phyloP scores from a whole-genome alignment of 768 basidiomycete species.

The Phylloporus sp. region DNA sequence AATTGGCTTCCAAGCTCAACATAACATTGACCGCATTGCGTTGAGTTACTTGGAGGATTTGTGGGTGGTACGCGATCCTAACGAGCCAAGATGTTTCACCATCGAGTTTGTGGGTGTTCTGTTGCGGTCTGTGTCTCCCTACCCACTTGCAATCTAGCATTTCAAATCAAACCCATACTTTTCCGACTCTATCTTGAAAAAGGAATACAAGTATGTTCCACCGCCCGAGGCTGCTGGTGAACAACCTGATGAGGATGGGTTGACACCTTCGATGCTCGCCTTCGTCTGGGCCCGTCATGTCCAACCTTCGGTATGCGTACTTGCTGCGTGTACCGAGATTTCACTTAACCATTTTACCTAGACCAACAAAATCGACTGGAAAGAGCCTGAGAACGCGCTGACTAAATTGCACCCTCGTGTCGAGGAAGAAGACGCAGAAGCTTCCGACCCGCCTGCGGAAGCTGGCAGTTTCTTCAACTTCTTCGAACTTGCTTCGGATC shows the following conservation, averaged over 20 bases:
- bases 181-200: slow-evolving; percentile 67
- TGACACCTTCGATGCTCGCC: slow-evolving; percentile 72
- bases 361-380: slow-evolving; percentile 75
- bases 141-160: slow-evolving; percentile 40
- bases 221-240: slow-evolving; percentile 50
- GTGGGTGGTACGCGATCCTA: slow-evolving; percentile 70
- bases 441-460: slow-evolving; percentile 55
- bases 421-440: slow-evolving; percentile 49
- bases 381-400: slow-evolving; percentile 67
- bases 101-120: slow-evolving; percentile 75
- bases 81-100: slow-evolving; percentile 77
- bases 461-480: slow-evolving; percentile 86
- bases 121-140: slow-evolving; percentile 8
- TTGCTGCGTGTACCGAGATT: background rate
- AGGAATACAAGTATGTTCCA: slow-evolving; percentile 71
- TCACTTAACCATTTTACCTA: slow-evolving; percentile 24
- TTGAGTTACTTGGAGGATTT: slow-evolving; percentile 81
- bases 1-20: slow-evolving; percentile 62
- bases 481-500: slow-evolving; percentile 64
- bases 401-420: slow-evolving; percentile 75
- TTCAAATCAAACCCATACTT: slow-evolving; percentile 89
- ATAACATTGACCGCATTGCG: slow-evolving; percentile 73
- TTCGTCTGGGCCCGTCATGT: slow-evolving; percentile 80
- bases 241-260: slow-evolving; percentile 64
- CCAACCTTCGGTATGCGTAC: slow-evolving; percentile 50